A percentile compares a stretch with the other conserved stretches of the same genome.
phyloP scores from a whole-genome alignment of 2,329 filamentous ascomycete species.

The Fusarium sp. region DNA sequence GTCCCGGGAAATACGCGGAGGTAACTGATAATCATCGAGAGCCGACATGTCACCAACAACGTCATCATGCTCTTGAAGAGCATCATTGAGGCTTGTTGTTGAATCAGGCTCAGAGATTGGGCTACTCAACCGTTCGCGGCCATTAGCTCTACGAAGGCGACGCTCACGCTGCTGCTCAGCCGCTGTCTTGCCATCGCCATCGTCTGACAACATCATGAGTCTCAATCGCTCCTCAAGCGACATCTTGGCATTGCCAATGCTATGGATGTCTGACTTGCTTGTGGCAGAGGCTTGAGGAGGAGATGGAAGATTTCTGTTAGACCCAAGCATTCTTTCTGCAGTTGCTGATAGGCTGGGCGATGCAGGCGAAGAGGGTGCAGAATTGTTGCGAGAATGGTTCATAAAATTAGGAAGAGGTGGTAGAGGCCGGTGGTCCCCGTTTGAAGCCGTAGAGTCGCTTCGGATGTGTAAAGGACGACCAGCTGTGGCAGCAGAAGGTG shows the following conservation, averaged over 20 bases:
- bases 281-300: conserved; percentile 72
- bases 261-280: conserved; percentile 81
- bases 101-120: conserved; percentile 52
- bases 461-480: conserved; percentile 67
- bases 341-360: conserved; percentile 74
- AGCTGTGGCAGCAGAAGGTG: conserved; percentile 52
- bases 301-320: conserved; percentile 75
- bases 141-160: conserved; percentile 70
- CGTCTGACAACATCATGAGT: conserved; percentile 86
- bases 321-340: conserved; percentile 74
- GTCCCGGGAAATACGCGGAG: conserved; percentile 86
- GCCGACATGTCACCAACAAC: conserved; percentile 68
- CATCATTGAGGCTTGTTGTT: conserved; percentile 44
- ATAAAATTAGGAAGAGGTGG: conserved; percentile 80
- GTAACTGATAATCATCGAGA: conserved; percentile 71
- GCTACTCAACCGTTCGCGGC: conserved; percentile 61
- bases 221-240: conserved; percentile 85
- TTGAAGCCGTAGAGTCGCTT: conserved; percentile 79
- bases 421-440: conserved; percentile 83
- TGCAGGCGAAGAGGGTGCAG: conserved; percentile 60
- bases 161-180: conserved; percentile 74
- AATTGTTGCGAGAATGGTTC: conserved; percentile 49
- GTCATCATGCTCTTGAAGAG: conserved; percentile 66
- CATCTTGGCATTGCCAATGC: conserved; percentile 79
- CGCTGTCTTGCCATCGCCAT: conserved; percentile 64